A percentile compares a stretch with the other conserved stretches of the same genome.
Evolutionary conservation across 1,284 basidiomycete species (phyloP).

Genomic region (Volvariella surrecta): DNA sequence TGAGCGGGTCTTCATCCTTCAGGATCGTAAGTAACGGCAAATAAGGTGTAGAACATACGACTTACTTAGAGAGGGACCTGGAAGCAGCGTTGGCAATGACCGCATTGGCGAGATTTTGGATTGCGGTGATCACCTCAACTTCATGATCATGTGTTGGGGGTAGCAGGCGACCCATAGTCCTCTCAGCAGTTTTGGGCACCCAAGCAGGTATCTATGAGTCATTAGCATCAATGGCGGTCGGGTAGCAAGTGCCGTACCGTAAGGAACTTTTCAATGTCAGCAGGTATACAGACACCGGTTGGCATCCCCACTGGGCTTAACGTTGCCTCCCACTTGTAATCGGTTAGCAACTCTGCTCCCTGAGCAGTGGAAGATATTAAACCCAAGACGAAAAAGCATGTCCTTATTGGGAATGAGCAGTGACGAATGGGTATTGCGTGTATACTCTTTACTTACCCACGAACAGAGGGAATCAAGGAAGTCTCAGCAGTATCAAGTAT

Average conservation of each 20-base stretch:
- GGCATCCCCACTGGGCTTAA: conserved; percentile 82
- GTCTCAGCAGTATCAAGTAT: conserved; percentile 89
- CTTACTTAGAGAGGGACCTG: conserved; percentile 74
- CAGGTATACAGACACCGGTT: conserved; percentile 86
- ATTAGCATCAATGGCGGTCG: conserved; percentile 6
- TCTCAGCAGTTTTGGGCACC: conserved; percentile 42
- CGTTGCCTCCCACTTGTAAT: conserved; percentile 90
- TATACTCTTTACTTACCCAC: no score
- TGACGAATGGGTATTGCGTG: conserved; percentile 3
- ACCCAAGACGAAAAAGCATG: conserved; percentile 94
- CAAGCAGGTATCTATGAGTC: conserved; percentile 66
- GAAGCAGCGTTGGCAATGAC: conserved; percentile 93
- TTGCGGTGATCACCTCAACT: conserved; percentile 81
- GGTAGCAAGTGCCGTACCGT: conserved; percentile 42
- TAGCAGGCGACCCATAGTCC: conserved; percentile 42
- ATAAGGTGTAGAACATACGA: not conserved
- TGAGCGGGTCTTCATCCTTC: conserved; percentile 73
- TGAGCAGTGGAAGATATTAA: conserved; percentile 57
- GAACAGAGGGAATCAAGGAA: conserved; percentile 83
- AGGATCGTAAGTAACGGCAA: not conserved
- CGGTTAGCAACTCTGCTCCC: conserved; percentile 61
- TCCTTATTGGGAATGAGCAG: conserved; percentile 38
- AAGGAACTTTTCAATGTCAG: conserved; percentile 74
- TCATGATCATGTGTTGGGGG: conserved; percentile 68
- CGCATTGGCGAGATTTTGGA: conserved; percentile 93